phyloP scores from a whole-genome alignment of 1,284 basidiomycete genomes.

The Rhodotorula sp. region DNA sequence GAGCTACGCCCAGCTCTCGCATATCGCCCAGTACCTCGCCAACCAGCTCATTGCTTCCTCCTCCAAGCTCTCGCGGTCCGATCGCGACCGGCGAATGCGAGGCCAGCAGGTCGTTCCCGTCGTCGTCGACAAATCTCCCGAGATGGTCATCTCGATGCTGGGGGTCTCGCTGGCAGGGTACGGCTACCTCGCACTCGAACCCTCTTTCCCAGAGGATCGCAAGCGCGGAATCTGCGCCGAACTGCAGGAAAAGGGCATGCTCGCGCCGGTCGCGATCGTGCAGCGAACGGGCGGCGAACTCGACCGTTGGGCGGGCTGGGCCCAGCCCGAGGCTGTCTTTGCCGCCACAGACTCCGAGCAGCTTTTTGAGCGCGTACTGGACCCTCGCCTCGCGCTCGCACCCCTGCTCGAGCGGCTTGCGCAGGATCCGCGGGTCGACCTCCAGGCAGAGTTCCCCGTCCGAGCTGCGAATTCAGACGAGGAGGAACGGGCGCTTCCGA shows the following conservation, averaged over 20 bases:
- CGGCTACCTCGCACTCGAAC: constrained; percentile 43
- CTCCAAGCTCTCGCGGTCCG: neutral
- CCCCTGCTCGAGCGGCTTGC: constrained; percentile 7
- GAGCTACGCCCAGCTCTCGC: constrained; percentile 25
- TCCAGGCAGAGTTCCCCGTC: constrained; percentile 8
- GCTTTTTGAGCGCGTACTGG: constrained; percentile 17
- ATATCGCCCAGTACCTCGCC: constrained; percentile 24
- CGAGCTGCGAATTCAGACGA: neutral
- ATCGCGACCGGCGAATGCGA: neutral
- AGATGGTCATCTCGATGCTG: constrained; percentile 38
- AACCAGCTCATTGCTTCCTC: constrained; percentile 1
- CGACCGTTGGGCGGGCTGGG: constrained; percentile 19
- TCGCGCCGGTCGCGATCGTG: constrained; percentile 29
- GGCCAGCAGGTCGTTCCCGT: constrained; percentile 33
- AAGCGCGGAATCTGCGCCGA: constrained; percentile 35
- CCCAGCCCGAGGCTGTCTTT: too few species aligned
- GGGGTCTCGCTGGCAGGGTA: constrained; percentile 35
- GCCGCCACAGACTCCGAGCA: too few species aligned
- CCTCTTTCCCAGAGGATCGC: constrained; percentile 31
- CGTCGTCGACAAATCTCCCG: constrained; percentile 38
- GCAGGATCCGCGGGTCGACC: neutral
- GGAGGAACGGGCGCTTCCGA: neutral
- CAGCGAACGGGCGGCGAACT: constrained; percentile 16
- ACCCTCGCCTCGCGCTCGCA: constrained; percentile 2
- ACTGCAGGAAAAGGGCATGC: constrained; percentile 18